Evolutionary conservation across 208 protist species (phyloP).

Genomic region (Trypanosoma scelopori): DNA sequence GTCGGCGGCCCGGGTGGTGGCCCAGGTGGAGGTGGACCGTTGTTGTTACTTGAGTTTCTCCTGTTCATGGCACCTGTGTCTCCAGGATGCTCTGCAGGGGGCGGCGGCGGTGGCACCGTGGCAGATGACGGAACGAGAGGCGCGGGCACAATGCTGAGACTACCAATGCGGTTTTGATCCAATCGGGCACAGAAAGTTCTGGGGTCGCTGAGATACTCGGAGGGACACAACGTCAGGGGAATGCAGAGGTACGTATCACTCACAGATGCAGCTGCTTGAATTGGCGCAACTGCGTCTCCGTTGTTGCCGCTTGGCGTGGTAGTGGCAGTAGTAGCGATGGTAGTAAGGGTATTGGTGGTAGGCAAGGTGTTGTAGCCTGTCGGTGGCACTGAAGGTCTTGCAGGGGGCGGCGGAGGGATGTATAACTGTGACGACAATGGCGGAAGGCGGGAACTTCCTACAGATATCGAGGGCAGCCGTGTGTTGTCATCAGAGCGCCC

Average conservation of each 20-base stretch:
- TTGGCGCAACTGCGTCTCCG: no score
- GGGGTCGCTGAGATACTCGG: conserved; percentile 54
- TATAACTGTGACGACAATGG: conserved; percentile 3
- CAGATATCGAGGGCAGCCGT: conserved; percentile 5
- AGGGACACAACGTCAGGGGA: conserved; percentile 51
- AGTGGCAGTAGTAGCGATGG: not conserved
- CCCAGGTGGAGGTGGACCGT: conserved; percentile 9
- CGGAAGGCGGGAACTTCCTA: conserved; percentile 16
- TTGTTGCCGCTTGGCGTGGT: not conserved
- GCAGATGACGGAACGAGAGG: conserved; percentile 18
- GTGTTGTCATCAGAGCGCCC: not conserved
- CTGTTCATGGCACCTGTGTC: not conserved
- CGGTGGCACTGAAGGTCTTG: not conserved
- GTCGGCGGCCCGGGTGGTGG: conserved; percentile 23
- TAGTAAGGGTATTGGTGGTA: not conserved
- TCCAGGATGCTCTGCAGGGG: not conserved
- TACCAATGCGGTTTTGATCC: conserved; percentile 44
- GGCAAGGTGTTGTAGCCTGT: not conserved
- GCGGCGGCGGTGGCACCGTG: conserved; percentile 9
- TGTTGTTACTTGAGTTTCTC: not conserved
- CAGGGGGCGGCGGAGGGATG: not conserved
- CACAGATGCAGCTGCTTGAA: not conserved
- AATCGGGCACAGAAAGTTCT: conserved; percentile 56
- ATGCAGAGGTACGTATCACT: conserved; percentile 56
- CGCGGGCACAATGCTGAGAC: conserved; percentile 28